These are phyloP conservation scores for Rosa lucieae DNA, from an alignment of 306 rosid species.

Conservation along the genomic window DNA sequence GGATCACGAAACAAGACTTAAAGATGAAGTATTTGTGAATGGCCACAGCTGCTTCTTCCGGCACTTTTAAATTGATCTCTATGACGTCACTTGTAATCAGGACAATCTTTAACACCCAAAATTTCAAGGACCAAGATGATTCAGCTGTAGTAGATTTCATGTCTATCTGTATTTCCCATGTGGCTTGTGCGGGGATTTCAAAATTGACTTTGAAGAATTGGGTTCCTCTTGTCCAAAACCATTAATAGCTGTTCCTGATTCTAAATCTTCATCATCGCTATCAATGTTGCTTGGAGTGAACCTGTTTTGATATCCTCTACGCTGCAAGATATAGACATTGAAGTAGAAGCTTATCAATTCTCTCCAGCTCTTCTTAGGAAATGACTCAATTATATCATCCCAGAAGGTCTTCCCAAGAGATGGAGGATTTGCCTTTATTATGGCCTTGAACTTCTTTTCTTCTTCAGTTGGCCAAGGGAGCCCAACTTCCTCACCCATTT, in stretches of 20 bases:
- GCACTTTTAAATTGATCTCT: neutral
- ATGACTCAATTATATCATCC: slow-evolving; percentile 44
- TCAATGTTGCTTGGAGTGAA: slow-evolving; percentile 53
- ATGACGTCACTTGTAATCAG: neutral
- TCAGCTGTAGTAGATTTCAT: slow-evolving; percentile 1
- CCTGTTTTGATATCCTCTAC: slow-evolving; percentile 74
- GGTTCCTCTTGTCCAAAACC: slow-evolving; percentile 41
- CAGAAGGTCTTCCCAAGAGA: slow-evolving; percentile 45
- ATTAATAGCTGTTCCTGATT: slow-evolving; percentile 31
- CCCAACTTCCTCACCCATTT: slow-evolving; percentile 64
- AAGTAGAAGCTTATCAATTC: slow-evolving; percentile 82
- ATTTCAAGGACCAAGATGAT: neutral
- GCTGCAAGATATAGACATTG: slow-evolving; percentile 74
- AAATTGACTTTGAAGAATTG: slow-evolving; percentile 37
- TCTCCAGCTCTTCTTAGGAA: slow-evolving; percentile 62
- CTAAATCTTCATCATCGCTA: slow-evolving; percentile 73
- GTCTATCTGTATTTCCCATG: slow-evolving; percentile 29
- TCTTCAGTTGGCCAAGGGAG: slow-evolving; percentile 58
- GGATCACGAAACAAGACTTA: slow-evolving; percentile 17
- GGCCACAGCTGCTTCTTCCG: slow-evolving; percentile 15
- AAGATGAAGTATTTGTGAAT: neutral
- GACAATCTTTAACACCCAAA: neutral
- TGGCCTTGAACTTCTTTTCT: slow-evolving; percentile 50
- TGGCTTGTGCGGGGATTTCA: slow-evolving; percentile 48
- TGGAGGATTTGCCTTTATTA: slow-evolving; percentile 41